Evolutionary conservation across 192 early-diverging fungal genomes (phyloP).

Genomic region (Pecoramyces ruminantium): DNA sequence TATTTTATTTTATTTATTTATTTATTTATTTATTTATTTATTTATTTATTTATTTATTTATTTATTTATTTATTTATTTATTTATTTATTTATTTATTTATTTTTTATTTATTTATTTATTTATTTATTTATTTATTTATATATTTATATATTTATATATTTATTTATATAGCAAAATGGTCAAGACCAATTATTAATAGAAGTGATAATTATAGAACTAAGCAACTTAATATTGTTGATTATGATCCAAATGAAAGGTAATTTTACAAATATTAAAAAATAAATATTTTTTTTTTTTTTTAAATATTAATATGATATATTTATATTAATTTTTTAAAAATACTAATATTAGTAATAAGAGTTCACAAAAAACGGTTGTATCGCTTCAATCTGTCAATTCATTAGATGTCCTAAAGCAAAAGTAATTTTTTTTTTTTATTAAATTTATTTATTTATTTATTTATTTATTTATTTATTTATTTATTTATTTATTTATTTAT

Average conservation of each 20-base stretch:
- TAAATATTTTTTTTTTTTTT: too few species aligned
- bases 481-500: background rate
- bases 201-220: slow-evolving; percentile 44
- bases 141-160: too few species aligned
- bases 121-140: background rate
- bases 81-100: too few species aligned
- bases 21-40: background rate
- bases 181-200: slow-evolving; percentile 67
- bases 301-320: too few species aligned
- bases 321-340: too few species aligned
- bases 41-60: too few species aligned
- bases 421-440: too few species aligned
- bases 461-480: too few species aligned
- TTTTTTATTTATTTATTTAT: background rate
- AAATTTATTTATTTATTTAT: too few species aligned
- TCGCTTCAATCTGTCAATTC: background rate
- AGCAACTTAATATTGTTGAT: background rate
- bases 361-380: background rate
- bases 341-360: too few species aligned
- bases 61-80: too few species aligned
- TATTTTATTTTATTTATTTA: background rate
- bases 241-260: background rate
- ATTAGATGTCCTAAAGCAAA: background rate
- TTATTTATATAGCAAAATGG: slow-evolving; percentile 45
- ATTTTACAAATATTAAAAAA: too few species aligned